Evolutionary conservation across 331 rosid genomes (phyloP).

Genomic region (Arachis monticola): DNA sequence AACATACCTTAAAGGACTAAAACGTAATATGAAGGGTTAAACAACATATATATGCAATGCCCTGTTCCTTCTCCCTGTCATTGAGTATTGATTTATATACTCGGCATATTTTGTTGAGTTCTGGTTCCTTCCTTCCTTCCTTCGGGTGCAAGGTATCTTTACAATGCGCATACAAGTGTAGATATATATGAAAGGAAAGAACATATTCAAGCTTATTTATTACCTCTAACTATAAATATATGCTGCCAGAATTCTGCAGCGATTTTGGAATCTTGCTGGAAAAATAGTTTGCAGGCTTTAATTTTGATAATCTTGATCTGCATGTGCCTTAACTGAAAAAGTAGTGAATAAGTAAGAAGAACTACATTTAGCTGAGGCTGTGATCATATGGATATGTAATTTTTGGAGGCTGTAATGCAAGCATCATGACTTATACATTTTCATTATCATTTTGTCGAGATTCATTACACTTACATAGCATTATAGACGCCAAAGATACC

Average conservation of each 20-base stretch:
- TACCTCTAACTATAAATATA: background rate
- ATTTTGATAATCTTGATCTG: conserved; percentile 2
- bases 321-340: background rate
- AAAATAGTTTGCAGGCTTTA: background rate
- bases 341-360: no score
- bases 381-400: no score
- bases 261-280: conserved; percentile 9
- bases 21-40: conserved; percentile 39
- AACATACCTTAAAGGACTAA: conserved; percentile 43
- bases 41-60: background rate
- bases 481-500: no score
- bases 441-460: no score
- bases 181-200: conserved; percentile 29
- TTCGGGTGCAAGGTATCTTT: background rate
- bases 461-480: no score
- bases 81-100: background rate
- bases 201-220: background rate
- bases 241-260: conserved; percentile 2
- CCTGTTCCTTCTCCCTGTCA: background rate
- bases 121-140: conserved; percentile 31
- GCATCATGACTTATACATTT: no score
- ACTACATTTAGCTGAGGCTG: no score
- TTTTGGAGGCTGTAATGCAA: no score
- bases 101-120: background rate
- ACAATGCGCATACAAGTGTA: conserved; percentile 5